phyloP scores from a whole-genome alignment of 345 rosid species.

The Ceriops decandra region DNA sequence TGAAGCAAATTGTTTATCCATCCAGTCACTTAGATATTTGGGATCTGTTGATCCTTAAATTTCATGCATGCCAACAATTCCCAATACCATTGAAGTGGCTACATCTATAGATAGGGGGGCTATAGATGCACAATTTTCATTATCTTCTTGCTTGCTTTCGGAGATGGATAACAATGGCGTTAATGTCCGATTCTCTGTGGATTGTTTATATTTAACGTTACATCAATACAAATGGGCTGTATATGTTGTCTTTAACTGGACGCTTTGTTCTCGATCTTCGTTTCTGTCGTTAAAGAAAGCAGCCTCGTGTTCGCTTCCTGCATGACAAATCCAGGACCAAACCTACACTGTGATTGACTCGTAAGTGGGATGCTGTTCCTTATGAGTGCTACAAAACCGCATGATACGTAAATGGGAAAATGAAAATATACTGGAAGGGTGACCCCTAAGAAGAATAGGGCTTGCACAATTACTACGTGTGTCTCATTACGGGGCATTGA shows the following conservation, averaged over 20 bases:
- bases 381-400: slow-evolving; percentile 19
- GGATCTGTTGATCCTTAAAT: slow-evolving; percentile 19
- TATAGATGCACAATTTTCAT: neutral
- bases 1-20: neutral
- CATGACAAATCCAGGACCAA: slow-evolving; percentile 50
- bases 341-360: slow-evolving; percentile 19
- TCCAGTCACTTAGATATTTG: neutral
- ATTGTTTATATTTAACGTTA: slow-evolving; percentile 17
- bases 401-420: slow-evolving; percentile 13
- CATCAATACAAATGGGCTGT: neutral
- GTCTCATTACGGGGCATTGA: neutral
- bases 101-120: neutral
- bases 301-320: slow-evolving; percentile 20
- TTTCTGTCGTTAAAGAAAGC: slow-evolving; percentile 9
- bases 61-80: slow-evolving; percentile 25
- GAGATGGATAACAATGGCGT: slow-evolving; percentile 4
- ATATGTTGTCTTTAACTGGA: too few species aligned
- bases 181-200: slow-evolving; percentile 3
- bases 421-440: neutral
- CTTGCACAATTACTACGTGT: neutral
- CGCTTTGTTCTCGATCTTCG: slow-evolving; percentile 3
- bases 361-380: slow-evolving; percentile 33
- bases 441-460: neutral
- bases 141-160: slow-evolving; percentile 17
- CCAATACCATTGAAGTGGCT: slow-evolving; percentile 20